Base-by-base conservation (phyloP, 305 asterid species). In the Lippia alba region DNA sequence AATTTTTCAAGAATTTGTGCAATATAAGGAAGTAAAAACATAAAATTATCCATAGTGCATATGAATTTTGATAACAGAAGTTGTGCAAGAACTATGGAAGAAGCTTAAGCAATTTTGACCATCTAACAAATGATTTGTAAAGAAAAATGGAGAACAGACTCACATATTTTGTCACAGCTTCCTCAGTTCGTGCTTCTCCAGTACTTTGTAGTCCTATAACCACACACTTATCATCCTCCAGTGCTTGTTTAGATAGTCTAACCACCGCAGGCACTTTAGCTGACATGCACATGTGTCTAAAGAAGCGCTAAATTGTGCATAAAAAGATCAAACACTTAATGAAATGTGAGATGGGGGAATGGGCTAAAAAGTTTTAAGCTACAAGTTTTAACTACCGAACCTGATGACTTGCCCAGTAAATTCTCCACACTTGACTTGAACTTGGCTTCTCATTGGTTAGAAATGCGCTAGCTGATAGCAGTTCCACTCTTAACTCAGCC, bases 381-480 rank as follows among this genome's bases (percentile, higher is more conserved):
- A 64, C 55, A 14, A 76, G 39, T 30, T 65, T 49, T 76, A 74
- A 75, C 78, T 53, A 36, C 46, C 49, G 56, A 76, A 94, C 98
- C 97, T 95, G 99, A 78, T 95, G 99, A 74, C 75, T 92, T 9
- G 98, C 96, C 99, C 99, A 95, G 83, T 90, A 95, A 81, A 92
- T 80, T 84, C 99, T 86, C 99, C 99, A 95, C 49, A 95, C 48
- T 76, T 86, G 94, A 81, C 91, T 84, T 53, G 94, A 75, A 79
- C 64, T 86, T 63, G 98, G 90, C 79, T 72, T 83, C 76, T 86
- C 96, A 55, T 77, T 70, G 44, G 71, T 63, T 46, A 88, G 81
- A 79, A 80, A 76, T 34, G 86, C 76, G 70, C 91, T 85, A 44
- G 99, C 99, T 72, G 89, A 80, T 74, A 90, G 74, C 87, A 95